phyloP scores from a whole-genome alignment of 2,329 filamentous ascomycete species.

The Aspergillus fumigatiaffinis region DNA sequence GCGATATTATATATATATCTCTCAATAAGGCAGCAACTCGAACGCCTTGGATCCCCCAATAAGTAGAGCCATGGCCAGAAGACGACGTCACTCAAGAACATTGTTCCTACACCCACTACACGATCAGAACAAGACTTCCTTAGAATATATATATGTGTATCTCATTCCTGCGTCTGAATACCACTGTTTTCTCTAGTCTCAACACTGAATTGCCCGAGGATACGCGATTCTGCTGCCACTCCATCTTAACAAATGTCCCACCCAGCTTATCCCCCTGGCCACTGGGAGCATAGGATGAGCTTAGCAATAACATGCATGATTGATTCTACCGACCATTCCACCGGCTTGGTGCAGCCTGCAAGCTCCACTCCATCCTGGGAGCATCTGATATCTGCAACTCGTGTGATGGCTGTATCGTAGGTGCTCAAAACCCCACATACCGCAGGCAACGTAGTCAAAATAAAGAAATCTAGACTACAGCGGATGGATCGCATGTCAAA shows the following conservation, averaged over 20 bases:
- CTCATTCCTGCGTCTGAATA: too few relatives aligned
- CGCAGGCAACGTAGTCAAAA: too few relatives aligned
- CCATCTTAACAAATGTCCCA: background rate
- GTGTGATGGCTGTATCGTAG: too few relatives aligned
- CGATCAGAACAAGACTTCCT: background rate
- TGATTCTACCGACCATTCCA: background rate
- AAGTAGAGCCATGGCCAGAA: background rate
- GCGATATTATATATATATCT: background rate
- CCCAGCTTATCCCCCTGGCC: too few relatives aligned
- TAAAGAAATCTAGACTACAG: background rate
- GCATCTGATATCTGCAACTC: background rate
- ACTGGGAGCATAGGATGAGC: background rate
- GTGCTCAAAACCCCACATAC: background rate
- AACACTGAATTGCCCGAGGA: background rate
- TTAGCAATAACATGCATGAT: background rate
- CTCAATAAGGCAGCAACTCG: background rate
- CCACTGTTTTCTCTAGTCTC: background rate
- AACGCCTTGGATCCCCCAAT: background rate
- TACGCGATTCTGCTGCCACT: background rate
- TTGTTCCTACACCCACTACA: background rate
- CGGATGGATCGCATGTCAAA: background rate
- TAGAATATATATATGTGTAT: background rate
- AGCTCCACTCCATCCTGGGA: background rate
- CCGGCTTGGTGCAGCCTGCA: background rate
- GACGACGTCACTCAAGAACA: background rate